Evolutionary conservation across 352 stramenopile species (phyloP), one percentile per base, ranked within the genome.

Genomic region (Phytopythium delawarense): DNA sequence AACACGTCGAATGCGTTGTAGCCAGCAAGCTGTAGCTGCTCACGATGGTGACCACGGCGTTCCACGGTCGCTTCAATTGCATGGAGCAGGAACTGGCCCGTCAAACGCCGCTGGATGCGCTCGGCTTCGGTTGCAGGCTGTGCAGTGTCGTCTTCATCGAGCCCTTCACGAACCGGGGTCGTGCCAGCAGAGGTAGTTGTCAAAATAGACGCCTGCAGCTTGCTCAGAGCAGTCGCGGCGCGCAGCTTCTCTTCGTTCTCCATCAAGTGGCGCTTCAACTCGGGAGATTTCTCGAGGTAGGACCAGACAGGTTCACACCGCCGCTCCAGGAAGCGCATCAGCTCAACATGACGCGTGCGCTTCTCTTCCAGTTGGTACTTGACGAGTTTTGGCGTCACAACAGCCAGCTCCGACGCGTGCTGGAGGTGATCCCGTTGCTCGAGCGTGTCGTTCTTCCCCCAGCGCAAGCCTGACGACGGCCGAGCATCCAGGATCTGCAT

Each of bases 1-100:
- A 96, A 96, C 21, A 94, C 84, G 69, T 96, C 87, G 66, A 96
- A 93, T 4, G 84, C 77, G 57, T 89, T 93, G 72, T 92, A 96
- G 4, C 87, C 87, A 9, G 87, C 83, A 7, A 92, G 67, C 20
- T 78, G 78, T 25, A 96, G 84, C 65, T 94, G 77, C 20, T 94
- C 84, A 21, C 82, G 86, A 49, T 89, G 69, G 55, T 96, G 89
- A 2, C 87, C 87, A 37, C 87, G 87, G 20, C 79, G 71, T 18
- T 88, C 69, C 12, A 96, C 83, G 18, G 80, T 87, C 52, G 73
- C 75, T 53, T 92, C 78, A 49, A 94, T 96, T 18, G 83, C 84
- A 57, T 84, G 76, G 23, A 92, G 73, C 44, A 95, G 62, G 28
- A 92, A 79, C 16, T 87, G 74, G 11, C 82, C 82, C 0, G 70